Percentiles rank a stretch among this genome's conserved stretches.
Conservation (phyloP, 1,139 yeast genomes). For the Lodderomyces metapsilosis region DNA sequence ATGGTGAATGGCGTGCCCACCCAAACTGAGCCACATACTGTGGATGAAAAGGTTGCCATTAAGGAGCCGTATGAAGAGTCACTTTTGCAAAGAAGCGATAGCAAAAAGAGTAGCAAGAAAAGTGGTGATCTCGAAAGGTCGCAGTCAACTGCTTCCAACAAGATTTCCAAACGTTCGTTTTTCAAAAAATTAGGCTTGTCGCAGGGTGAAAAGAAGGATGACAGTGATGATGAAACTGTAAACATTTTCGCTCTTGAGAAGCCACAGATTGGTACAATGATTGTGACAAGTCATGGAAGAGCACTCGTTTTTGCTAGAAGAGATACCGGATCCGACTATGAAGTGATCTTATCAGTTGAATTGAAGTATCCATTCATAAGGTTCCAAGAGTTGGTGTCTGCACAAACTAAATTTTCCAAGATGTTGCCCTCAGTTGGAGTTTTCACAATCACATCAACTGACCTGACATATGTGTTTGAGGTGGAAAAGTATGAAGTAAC, state of each 20-base stretch:
- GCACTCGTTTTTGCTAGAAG: conserved; percentile 46
- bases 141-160: conserved; percentile 8
- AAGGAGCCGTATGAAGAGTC: conserved; percentile 27
- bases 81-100: conserved; percentile 9
- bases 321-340: conserved; percentile 30
- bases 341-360: conserved; percentile 49
- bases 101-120: conserved; percentile 12
- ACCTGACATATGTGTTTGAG: conserved; percentile 52
- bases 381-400: conserved; percentile 52
- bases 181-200: conserved; percentile 32
- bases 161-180: conserved; percentile 17
- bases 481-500: conserved; percentile 54
- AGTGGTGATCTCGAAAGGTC: conserved; percentile 10
- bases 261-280: conserved; percentile 43
- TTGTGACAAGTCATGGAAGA: conserved; percentile 58
- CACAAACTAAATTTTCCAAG: conserved; percentile 28
- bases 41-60: conserved; percentile 32
- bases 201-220: conserved; percentile 16
- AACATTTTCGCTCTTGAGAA: conserved; percentile 33
- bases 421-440: conserved; percentile 42
- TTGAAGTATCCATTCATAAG: conserved; percentile 47
- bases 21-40: conserved; percentile 8
- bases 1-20: conserved; percentile 51
- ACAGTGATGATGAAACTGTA: conserved; percentile 16
- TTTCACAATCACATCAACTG: conserved; percentile 53